These are phyloP conservation scores for Scheffersomyces lignosus DNA, from an alignment of 805 yeast genomes.

Conservation along the genomic window DNA sequence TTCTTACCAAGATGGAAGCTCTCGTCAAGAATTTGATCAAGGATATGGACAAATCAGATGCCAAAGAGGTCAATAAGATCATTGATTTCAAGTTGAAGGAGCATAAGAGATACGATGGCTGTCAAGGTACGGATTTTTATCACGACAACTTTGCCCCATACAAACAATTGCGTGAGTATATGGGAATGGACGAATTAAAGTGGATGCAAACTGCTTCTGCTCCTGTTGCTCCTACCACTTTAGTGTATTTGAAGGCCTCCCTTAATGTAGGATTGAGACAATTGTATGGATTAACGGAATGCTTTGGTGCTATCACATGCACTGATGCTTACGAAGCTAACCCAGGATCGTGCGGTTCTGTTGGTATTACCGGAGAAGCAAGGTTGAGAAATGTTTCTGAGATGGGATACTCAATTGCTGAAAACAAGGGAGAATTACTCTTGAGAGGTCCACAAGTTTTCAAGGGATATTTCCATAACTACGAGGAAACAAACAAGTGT, in stretches of 20 bases:
- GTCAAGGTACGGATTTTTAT: conserved; percentile 5
- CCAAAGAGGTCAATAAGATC: conserved; percentile 7
- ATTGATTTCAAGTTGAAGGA: conserved; percentile 7
- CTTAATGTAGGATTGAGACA: conserved; percentile 48
- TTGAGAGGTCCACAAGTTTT: conserved; percentile 59
- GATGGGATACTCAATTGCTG: conserved; percentile 18
- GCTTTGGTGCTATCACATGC: conserved; percentile 21
- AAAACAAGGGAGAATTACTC: conserved; percentile 51
- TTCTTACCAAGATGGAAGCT: conserved; percentile 34
- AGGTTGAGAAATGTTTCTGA: conserved; percentile 15
- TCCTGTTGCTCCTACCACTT: conserved; percentile 23
- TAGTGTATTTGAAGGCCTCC: conserved; percentile 24
- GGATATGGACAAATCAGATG: conserved; percentile 2
- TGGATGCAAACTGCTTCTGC: conserved; percentile 34
- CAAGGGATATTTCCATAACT: conserved; percentile 49
- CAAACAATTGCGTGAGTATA: conserved; percentile 6
- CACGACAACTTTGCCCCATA: conserved; percentile 17
- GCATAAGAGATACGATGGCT: conserved; percentile 9
- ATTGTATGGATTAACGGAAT: conserved; percentile 50
- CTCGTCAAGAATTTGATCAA: conserved; percentile 10
- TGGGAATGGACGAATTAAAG: conserved; percentile 17
- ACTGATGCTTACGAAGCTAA: conserved; percentile 16
- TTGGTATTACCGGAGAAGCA: conserved; percentile 18
- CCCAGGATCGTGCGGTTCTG: conserved; percentile 28
- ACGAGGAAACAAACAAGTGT: conserved; percentile 46